Base-by-base conservation (phyloP, 148 eudicot species). In the Gaultheria prostrata region DNA sequence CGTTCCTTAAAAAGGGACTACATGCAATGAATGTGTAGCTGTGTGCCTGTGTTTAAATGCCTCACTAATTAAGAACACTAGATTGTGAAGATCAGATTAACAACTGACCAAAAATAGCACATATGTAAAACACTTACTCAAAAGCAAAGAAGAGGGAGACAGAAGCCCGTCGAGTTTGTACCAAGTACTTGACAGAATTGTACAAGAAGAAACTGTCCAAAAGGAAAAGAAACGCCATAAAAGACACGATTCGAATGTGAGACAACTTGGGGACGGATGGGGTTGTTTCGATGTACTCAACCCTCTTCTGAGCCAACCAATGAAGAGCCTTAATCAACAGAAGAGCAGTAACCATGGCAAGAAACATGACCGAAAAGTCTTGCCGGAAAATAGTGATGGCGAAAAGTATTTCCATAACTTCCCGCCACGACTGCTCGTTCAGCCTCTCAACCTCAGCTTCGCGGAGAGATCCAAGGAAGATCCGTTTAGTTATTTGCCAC, bases 361-460 rank as follows among this genome's bases (percentile, higher is more conserved):
- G 93, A 86, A 97, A 97, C 6, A 94, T 89, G n/a, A 93, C 98
- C 0, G 99, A 97, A 78, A 97, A 97, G 54, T 97, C 96, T 73
- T 97, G 99, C 67, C 99, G 88, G 90, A 97, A 97, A 39, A 97
- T 97, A 43, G 99, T 97, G 24, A 97, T 93, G 8, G 99, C 98
- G 83, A 97, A 97, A 59, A 97, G 92, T 65, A 97, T 97, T 85
- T 97, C 99, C 99, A 97, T 97, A 35, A 97, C 93, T 87, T 97
- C 99, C 76, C 99, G 87, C 95, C 97, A 95, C 4, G 99, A 89
- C 89, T 97, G 99, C 87, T 97, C 99, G 87, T 97, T 97, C 80
- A 97, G 77, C 91, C 99, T 92, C 91, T 97, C 99, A 57, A 97
- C 96, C 91, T 97, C 99, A 0, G 99, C 99, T 85, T 97, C 99